A percentile compares a stretch with the other conserved stretches of the same genome.
Conservation (phyloP, 371 early-diverging fungal species). For the Actinomortierella wolfii region DNA sequence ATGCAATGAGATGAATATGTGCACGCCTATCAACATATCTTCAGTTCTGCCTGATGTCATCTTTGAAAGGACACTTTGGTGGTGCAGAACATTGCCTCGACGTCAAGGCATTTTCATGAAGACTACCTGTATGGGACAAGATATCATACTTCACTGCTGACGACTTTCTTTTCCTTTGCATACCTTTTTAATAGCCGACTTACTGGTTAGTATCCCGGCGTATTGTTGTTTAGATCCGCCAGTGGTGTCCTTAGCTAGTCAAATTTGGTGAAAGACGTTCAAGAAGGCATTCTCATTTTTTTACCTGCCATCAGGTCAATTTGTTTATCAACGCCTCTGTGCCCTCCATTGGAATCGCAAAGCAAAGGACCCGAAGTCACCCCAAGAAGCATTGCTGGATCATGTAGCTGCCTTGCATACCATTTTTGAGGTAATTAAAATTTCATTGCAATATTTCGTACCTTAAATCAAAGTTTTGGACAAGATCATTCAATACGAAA, state of each 20-base stretch:
- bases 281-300: conserved; percentile 6
- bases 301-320: conserved; percentile 5
- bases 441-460: neutral
- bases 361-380: conserved; percentile 8
- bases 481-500: neutral
- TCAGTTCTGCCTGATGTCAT: neutral
- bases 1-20: too few relatives aligned
- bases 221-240: conserved; percentile 10
- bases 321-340: neutral
- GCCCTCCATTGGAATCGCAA: conserved; percentile 7
- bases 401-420: conserved; percentile 2
- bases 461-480: conserved; percentile 6
- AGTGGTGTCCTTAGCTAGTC: conserved; percentile 6
- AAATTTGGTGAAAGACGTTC: conserved; percentile 10
- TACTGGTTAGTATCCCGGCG: conserved; percentile 7
- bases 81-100: conserved; percentile 8
- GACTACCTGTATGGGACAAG: conserved; percentile 9
- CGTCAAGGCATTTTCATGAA: conserved; percentile 2
- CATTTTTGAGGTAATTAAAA: neutral
- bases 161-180: neutral
- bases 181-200: neutral
- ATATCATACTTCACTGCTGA: conserved; percentile 7
- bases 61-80: conserved; percentile 5
- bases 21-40: neutral
- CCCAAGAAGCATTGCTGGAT: neutral